Percentiles rank a stretch among this genome's conserved stretches.
Evolutionary conservation across 495 filamentous ascomycete species (phyloP).

Genomic region (Evernia prunastri): DNA sequence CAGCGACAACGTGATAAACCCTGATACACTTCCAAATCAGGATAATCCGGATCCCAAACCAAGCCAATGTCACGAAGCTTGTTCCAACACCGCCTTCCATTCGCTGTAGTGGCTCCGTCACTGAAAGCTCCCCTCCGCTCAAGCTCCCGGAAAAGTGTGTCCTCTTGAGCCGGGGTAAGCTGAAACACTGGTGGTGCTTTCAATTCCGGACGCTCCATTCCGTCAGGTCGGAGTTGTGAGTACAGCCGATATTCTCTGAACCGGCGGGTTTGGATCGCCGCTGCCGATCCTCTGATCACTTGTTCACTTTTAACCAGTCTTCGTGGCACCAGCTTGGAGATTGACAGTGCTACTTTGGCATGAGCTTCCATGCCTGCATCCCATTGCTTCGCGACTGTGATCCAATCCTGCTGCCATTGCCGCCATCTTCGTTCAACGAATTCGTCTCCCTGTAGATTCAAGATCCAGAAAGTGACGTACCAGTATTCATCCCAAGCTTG

Average conservation of each 20-base stretch:
- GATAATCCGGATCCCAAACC: background rate
- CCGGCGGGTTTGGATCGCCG: background rate
- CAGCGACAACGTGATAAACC: too few species aligned
- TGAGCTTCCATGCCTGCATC: background rate
- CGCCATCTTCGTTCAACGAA: background rate
- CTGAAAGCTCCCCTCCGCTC: background rate
- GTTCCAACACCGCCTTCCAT: background rate
- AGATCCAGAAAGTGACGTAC: background rate
- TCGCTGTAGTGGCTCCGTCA: background rate
- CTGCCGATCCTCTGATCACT: background rate
- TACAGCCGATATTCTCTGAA: background rate
- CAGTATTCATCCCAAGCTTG: background rate
- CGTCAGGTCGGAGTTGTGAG: background rate
- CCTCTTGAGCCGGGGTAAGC: background rate
- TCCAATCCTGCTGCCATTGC: background rate
- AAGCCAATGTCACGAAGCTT: background rate
- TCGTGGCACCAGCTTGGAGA: background rate
- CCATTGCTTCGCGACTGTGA: background rate
- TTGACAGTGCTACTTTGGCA: background rate
- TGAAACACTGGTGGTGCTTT: background rate
- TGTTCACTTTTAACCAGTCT: background rate
- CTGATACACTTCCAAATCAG: too few species aligned
- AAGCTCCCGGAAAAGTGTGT: background rate
- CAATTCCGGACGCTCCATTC: background rate
- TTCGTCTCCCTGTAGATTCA: background rate